These are phyloP conservation scores for Ceratopteris richardii DNA, from an alignment of 75 land plant genomes.

Conservation along the genomic window DNA sequence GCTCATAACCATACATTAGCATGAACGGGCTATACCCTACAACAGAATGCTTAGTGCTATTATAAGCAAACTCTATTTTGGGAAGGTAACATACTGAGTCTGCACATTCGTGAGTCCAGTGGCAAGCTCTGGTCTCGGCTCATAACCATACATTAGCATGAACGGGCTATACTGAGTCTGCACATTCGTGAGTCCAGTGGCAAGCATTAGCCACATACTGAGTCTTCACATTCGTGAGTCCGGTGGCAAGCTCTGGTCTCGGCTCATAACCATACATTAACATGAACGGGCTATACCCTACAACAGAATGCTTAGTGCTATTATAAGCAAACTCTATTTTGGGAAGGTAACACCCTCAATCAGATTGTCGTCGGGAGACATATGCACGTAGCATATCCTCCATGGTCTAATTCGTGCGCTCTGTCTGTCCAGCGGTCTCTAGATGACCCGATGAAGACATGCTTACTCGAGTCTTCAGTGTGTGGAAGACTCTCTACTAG, in stretches of 20 bases:
- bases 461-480: neutral
- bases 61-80: too few species aligned
- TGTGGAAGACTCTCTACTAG: neutral
- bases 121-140: too few species aligned
- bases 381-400: slow-evolving; percentile 7
- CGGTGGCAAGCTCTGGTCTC: slow-evolving; percentile 3
- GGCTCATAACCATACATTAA: slow-evolving; percentile 10
- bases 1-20: too few species aligned
- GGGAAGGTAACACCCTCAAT: slow-evolving; percentile 13
- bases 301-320: slow-evolving; percentile 9
- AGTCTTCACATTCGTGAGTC: too few species aligned
- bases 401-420: slow-evolving; percentile 12
- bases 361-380: neutral
- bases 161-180: too few species aligned
- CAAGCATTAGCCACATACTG: too few species aligned
- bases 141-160: too few species aligned
- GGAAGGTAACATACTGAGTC: too few species aligned
- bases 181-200: too few species aligned
- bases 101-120: too few species aligned
- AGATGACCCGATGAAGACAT: slow-evolving; percentile 8
- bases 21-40: too few species aligned
- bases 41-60: too few species aligned
- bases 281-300: slow-evolving; percentile 14
- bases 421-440: slow-evolving; percentile 10
- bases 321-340: slow-evolving; percentile 12